phyloP scores from a whole-genome alignment of 805 yeast species.

The Kodamaea fukazawae region DNA sequence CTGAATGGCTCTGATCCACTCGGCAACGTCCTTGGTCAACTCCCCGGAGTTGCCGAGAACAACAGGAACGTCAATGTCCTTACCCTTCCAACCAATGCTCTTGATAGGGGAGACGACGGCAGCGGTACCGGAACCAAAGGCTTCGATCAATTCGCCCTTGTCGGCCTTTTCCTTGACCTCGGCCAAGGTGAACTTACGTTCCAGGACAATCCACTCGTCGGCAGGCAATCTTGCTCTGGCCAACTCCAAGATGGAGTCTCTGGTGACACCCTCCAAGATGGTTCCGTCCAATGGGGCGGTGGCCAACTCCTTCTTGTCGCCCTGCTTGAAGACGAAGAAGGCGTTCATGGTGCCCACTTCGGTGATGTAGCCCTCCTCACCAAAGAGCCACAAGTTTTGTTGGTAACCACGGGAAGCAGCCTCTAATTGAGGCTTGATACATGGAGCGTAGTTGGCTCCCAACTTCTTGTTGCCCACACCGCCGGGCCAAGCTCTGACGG shows the following conservation, averaged over 20 bases:
- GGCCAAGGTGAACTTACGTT: slow-evolving; percentile 76
- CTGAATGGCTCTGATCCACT: slow-evolving; percentile 88
- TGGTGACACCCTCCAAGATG: slow-evolving; percentile 92
- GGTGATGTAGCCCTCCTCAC: slow-evolving; percentile 79
- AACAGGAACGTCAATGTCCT: slow-evolving; percentile 74
- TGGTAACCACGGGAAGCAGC: slow-evolving; percentile 92
- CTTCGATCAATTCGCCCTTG: slow-evolving; percentile 85
- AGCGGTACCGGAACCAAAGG: slow-evolving; percentile 97
- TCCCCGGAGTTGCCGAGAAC: slow-evolving; percentile 80
- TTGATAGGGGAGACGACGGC: slow-evolving; percentile 94
- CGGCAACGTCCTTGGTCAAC: slow-evolving; percentile 70
- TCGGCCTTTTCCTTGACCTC: slow-evolving; percentile 78
- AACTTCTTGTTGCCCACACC: slow-evolving; percentile 95
- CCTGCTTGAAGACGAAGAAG: slow-evolving; percentile 78
- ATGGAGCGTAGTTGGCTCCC: slow-evolving; percentile 98
- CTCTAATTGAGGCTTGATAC: slow-evolving; percentile 83
- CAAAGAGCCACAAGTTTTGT: slow-evolving; percentile 95
- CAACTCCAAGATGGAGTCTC: slow-evolving; percentile 79
- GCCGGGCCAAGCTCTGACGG: slow-evolving; percentile 99
- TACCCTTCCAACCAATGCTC: slow-evolving; percentile 76
- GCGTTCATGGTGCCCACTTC: slow-evolving; percentile 99
- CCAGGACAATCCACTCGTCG: slow-evolving; percentile 77
- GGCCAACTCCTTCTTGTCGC: slow-evolving; percentile 81
- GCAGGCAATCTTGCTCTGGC: slow-evolving; percentile 74
- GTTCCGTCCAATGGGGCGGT: slow-evolving; percentile 98